Conservation (phyloP, 108 stramenopile species). For the Nannochloropsis gaditana region DNA sequence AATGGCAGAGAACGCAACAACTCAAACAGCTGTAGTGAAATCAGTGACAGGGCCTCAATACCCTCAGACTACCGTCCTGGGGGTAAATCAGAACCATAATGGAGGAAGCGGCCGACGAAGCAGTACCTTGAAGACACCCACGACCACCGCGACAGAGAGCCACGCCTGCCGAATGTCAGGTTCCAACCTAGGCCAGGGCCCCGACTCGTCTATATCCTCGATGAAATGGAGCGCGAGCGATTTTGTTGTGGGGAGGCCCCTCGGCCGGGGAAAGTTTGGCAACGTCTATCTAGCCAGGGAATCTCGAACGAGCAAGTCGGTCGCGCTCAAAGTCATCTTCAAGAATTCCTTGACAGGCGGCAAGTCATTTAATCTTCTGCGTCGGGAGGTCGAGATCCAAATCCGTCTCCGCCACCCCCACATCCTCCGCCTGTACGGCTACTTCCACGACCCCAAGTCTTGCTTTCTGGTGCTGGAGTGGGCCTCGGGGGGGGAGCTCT, state of each 20-base stretch:
- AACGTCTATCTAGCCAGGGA: slow-evolving; percentile 55
- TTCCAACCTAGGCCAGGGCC: not conserved
- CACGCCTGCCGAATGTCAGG: not conserved
- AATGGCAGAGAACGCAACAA: not conserved
- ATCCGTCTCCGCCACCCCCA: slow-evolving; percentile 44
- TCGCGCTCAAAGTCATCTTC: slow-evolving; percentile 59
- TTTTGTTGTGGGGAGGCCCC: slow-evolving; percentile 39
- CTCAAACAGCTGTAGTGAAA: not conserved
- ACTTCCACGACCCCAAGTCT: slow-evolving; percentile 47
- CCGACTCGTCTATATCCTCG: not conserved
- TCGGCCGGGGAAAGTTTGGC: slow-evolving; percentile 58
- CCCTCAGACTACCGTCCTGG: not conserved
- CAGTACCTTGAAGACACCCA: not conserved
- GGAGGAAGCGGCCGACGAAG: not conserved
- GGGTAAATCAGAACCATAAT: not conserved
- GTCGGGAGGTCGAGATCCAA: slow-evolving; percentile 57
- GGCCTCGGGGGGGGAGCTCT: slow-evolving; percentile 54
- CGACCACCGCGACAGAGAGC: not conserved
- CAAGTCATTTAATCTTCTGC: slow-evolving; percentile 24
- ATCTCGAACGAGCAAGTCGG: slow-evolving; percentile 30
- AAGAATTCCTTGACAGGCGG: slow-evolving; percentile 35
- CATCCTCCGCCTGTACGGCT: slow-evolving; percentile 52
- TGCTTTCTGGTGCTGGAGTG: slow-evolving; percentile 58
- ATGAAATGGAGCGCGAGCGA: slow-evolving; percentile 38
- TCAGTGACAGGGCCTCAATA: not conserved